Conservation (phyloP, 1,284 basidiomycete species). For the Bjerkandera adusta region DNA sequence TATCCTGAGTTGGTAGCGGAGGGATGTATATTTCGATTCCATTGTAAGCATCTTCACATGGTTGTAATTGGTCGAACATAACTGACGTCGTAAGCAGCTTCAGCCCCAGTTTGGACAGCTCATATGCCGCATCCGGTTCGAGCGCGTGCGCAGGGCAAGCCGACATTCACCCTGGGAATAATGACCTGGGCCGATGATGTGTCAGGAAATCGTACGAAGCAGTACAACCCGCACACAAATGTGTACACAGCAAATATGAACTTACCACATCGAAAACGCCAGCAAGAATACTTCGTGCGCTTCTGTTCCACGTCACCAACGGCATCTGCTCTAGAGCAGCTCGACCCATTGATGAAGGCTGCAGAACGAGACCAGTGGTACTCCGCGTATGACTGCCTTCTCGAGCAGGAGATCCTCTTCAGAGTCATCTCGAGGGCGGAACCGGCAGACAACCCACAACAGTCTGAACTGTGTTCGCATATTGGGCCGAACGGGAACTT, state of each 20-base stretch:
- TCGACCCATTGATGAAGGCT: slow-evolving; percentile 28
- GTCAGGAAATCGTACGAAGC: slow-evolving; percentile 31
- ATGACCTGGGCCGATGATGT: slow-evolving; percentile 28
- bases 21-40: background rate
- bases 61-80: background rate
- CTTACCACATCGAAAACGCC: slow-evolving; percentile 26
- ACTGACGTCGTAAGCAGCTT: background rate
- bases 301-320: slow-evolving; percentile 35
- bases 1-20: background rate
- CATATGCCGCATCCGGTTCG: slow-evolving; percentile 15
- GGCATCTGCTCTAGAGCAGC: slow-evolving; percentile 33
- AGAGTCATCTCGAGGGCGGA: slow-evolving; percentile 31
- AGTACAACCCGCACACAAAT: slow-evolving; percentile 31
- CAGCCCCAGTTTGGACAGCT: background rate
- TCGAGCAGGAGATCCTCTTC: slow-evolving; percentile 28
- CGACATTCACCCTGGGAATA: slow-evolving; percentile 14
- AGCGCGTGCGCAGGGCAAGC: slow-evolving; percentile 12
- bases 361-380: slow-evolving; percentile 7
- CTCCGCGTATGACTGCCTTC: slow-evolving; percentile 31
- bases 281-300: slow-evolving; percentile 33
- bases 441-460: slow-evolving; percentile 42
- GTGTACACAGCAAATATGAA: slow-evolving; percentile 25
- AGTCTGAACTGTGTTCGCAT: slow-evolving; percentile 39
- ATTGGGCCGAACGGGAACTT: slow-evolving; percentile 35
- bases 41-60: background rate